Base-by-base conservation (phyloP, 805 yeast species). In the Candida michaelii region DNA sequence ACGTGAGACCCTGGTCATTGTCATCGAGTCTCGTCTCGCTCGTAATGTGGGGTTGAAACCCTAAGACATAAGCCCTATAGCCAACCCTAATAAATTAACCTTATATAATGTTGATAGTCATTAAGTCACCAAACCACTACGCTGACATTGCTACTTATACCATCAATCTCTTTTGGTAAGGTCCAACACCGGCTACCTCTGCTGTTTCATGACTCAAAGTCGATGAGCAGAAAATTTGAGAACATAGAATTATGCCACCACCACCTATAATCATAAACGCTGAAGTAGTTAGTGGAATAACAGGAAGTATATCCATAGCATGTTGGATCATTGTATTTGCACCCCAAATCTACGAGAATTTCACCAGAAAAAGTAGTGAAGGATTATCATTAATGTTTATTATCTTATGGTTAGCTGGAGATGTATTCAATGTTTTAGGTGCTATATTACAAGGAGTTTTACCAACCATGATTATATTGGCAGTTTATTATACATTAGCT, bases 251-350 rank as follows among this genome's bases (percentile, higher is more conserved):
- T 23, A 34, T 34, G 37, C 37, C 37, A 34, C 83, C 84, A 27
- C 81, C 82, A 18, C 86, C 89, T 2, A 73, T 83, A 17, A 74
- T 76, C 21, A 68, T 83, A 42, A 83, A 80, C 50, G 81, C 87
- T 13, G 79, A 79, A 49, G 86, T 86, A 13, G 79, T 85, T 14
- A 80, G 89, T 55, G 93, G 91, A 5, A 83, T 86, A 43, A 80
- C 85, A 14, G 87, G 85, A 46, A 88, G 96, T 10, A 89, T 93
- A 27, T 91, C 98, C 14, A 79, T 91, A 36, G 96, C 97, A 12
- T 93, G 97, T 62, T 91, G 99, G 99, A 84, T 93, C 46, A 90
- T 93, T 37, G 99, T 91, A 13, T 91, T 93, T 71, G 95, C 96
- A 29, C 98, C 98, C 9, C 98, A 91, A 60, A 85, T 93, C 34